Percentiles rank a stretch among this genome's conserved stretches.
Conservation (phyloP, 1,284 basidiomycete genomes). For the Exobasidium cylindrosporum region DNA sequence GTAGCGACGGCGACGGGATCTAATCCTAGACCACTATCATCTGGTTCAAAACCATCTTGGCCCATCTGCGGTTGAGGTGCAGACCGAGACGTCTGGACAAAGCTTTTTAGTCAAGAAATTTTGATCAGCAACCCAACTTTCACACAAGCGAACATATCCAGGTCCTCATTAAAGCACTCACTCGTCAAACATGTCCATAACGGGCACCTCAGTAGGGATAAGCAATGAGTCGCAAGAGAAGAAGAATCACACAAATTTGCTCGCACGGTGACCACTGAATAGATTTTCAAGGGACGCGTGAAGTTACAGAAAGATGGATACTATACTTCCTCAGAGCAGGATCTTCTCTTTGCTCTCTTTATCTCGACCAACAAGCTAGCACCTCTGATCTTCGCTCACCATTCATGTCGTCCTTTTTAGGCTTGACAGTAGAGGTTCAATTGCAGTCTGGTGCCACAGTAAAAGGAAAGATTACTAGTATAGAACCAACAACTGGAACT, state of each 20-base stretch:
- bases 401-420: slow-evolving; percentile 7
- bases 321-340: too few relatives aligned
- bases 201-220: background rate
- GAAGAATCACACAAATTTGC: too few relatives aligned
- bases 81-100: slow-evolving; percentile 5
- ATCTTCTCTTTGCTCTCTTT: too few relatives aligned
- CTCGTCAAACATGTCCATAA: slow-evolving; percentile 7
- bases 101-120: too few relatives aligned
- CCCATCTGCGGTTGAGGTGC: background rate
- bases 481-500: slow-evolving; percentile 3
- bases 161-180: too few relatives aligned
- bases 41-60: slow-evolving; percentile 5
- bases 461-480: slow-evolving; percentile 3
- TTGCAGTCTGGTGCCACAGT: background rate
- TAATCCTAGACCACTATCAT: background rate
- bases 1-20: background rate
- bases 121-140: too few relatives aligned
- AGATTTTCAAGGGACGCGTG: too few relatives aligned
- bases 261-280: too few relatives aligned
- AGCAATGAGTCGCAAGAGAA: too few relatives aligned
- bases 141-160: too few relatives aligned
- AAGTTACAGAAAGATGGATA: too few relatives aligned
- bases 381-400: background rate
- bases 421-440: background rate
- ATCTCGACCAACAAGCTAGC: background rate